Base-by-base conservation (phyloP, 2,329 filamentous ascomycete species). In the Paramyrothecium roridum region DNA sequence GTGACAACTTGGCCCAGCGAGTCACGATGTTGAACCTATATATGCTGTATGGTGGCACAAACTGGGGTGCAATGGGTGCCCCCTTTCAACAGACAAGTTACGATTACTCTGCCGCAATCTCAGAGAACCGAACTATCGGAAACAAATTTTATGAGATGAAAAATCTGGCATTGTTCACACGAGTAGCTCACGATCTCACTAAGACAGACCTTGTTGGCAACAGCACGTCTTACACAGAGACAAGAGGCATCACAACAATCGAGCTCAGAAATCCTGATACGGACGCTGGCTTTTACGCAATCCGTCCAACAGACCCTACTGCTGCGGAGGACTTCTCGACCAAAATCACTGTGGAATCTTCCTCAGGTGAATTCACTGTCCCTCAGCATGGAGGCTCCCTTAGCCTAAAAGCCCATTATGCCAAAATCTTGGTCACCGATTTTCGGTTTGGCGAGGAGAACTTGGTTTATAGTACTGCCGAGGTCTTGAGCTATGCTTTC, bases 31-130 rank as follows among this genome's bases (percentile, higher is more conserved):
- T 86, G 54, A 85, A 78, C 30, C 67, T 88, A 2, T 88, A 88
- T 64, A 87, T 88, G 83, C 70, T 85, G 52, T 88, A 80, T 52
- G 85, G 85, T 3, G 85, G 85, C 2, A 87, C 85, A 0, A 86
- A 82, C 58, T 87, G 83, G 83, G 84, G 84, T 6, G 79, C 79
- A 50, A 70, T 85, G 30, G 80, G 82, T 13, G 77, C 78, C 3
- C 82, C 84, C 0, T 78, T 82, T 1, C 82, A 83, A 30, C 82
- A 78, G 2, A 82, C 80, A 3, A 85, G 81, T 33, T 87, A 87
- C 59, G 85, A 87, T 64, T 87, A 87, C 64, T 83, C 80, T 6
- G 80, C 82, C 3, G 83, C 84, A 0, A 83, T 87, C 17, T 80
- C 80, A 1, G 83, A 86, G 63, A 81, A 80, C 60, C 76, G 84